A percentile compares a stretch with the other conserved stretches of the same genome.
These are phyloP conservation scores for Phytophthora cajani DNA, from an alignment of 352 stramenopile species.

Conservation along the genomic window DNA sequence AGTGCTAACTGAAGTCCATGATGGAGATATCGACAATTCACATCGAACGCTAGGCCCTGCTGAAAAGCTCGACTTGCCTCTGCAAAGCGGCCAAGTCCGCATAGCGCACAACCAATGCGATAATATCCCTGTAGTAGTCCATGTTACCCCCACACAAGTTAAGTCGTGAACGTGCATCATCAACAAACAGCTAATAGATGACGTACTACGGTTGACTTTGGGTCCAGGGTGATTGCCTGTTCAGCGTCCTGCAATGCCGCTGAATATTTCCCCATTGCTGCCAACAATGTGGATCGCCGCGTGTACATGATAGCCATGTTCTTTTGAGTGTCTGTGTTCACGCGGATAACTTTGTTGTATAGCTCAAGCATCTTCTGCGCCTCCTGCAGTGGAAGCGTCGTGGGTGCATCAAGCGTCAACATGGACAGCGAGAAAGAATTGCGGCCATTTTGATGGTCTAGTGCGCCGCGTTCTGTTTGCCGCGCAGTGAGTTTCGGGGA, in stretches of 20 bases:
- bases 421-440: conserved; percentile 24
- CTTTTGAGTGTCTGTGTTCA: conserved; percentile 55
- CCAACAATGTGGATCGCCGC: conserved; percentile 64
- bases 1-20: conserved; percentile 65
- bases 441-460: conserved; percentile 19
- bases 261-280: conserved; percentile 55
- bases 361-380: conserved; percentile 56
- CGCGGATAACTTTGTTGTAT: conserved; percentile 73
- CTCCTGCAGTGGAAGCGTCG: conserved; percentile 29
- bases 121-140: conserved; percentile 61
- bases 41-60: conserved; percentile 67
- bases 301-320: conserved; percentile 68
- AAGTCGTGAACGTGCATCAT: not conserved
- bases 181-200: not conserved
- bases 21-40: conserved; percentile 61
- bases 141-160: not conserved
- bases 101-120: conserved; percentile 71
- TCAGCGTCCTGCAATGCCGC: conserved; percentile 62
- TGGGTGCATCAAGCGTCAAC: conserved; percentile 36
- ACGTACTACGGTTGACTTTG: conserved; percentile 61
- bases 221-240: conserved; percentile 52
- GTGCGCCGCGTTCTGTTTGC: conserved; percentile 2
- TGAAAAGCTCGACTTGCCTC: conserved; percentile 71
- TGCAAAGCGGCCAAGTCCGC: conserved; percentile 49
- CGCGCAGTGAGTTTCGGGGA: conserved; percentile 13